These are phyloP conservation scores for Silene uniflora DNA, from an alignment of 148 eudicot species.

Conservation along the genomic window DNA sequence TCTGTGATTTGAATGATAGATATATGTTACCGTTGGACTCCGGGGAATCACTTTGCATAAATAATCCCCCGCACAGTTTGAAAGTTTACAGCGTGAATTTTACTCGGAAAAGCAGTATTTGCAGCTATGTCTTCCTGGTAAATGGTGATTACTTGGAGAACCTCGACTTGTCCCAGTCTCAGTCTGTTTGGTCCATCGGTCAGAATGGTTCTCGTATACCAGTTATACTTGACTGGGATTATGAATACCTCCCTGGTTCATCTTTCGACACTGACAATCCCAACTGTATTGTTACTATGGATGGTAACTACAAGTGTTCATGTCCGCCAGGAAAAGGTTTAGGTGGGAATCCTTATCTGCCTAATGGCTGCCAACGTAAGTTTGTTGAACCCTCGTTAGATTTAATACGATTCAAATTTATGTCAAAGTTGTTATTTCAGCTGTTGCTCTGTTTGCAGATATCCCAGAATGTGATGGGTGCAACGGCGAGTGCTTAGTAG, in stretches of 20 bases:
- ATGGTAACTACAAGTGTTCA: conserved; percentile 1
- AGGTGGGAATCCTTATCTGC: conserved; percentile 25
- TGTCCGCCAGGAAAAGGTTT: conserved; percentile 11
- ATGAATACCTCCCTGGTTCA: conserved; percentile 14
- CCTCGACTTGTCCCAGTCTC: conserved; percentile 1
- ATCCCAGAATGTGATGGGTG: conserved; percentile 6
- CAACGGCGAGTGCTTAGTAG: conserved; percentile 7
- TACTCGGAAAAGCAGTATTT: neutral
- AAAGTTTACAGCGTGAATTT: conserved; percentile 15
- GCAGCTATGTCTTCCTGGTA: conserved; percentile 18
- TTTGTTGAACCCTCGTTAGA: neutral
- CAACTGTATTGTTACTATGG: neutral
- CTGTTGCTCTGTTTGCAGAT: conserved; percentile 11
- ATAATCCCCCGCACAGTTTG: conserved; percentile 9
- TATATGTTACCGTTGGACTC: neutral
- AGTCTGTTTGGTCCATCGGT: conserved; percentile 12
- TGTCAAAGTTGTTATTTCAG: neutral
- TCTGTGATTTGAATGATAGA: conserved; percentile 2
- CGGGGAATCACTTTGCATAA: conserved; percentile 10
- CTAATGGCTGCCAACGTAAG: conserved; percentile 27
- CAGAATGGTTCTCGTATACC: conserved; percentile 16
- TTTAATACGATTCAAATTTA: neutral
- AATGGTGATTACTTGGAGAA: conserved; percentile 3
- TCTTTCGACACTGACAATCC: conserved; percentile 4
- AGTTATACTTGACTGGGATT: conserved; percentile 13